phyloP scores from a whole-genome alignment of 148 eudicot genomes.

The Pouteria glomerata region DNA sequence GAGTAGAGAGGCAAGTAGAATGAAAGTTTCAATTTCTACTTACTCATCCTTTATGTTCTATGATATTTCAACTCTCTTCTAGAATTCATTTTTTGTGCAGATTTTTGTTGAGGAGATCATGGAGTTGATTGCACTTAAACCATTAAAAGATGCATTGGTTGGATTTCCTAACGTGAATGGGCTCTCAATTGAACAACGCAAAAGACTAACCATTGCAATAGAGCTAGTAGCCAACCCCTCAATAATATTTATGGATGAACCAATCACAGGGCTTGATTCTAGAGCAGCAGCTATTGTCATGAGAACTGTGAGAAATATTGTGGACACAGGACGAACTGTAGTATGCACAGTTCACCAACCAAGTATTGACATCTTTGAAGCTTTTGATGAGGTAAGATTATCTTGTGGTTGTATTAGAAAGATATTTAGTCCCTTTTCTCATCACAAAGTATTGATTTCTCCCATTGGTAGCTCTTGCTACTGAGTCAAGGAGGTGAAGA shows the following conservation, averaged over 20 bases:
- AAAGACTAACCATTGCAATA: not conserved
- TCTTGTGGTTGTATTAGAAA: too few species aligned
- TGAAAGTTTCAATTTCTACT: not conserved
- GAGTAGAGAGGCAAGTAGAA: not conserved
- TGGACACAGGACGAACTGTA: not conserved
- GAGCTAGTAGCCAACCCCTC: slow-evolving; percentile 1
- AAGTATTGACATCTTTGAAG: slow-evolving; percentile 68
- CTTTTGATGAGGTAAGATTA: slow-evolving; percentile 63
- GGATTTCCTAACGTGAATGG: not conserved
- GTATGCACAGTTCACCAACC: slow-evolving; percentile 61
- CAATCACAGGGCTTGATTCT: not conserved
- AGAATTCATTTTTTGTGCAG: not conserved
- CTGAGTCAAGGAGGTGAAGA: not conserved
- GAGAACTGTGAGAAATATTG: not conserved
- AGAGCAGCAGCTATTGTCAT: not conserved
- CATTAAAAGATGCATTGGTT: not conserved
- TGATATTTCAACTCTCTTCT: too few species aligned
- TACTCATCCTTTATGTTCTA: not conserved
- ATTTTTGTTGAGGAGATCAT: not conserved
- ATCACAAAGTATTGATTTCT: not conserved
- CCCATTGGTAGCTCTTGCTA: not conserved
- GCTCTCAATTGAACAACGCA: not conserved
- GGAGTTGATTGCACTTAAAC: not conserved
- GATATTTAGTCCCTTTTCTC: not conserved
- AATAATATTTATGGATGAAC: not conserved